phyloP scores from a whole-genome alignment of 129 eudicot genomes.

The Logfia minima region DNA sequence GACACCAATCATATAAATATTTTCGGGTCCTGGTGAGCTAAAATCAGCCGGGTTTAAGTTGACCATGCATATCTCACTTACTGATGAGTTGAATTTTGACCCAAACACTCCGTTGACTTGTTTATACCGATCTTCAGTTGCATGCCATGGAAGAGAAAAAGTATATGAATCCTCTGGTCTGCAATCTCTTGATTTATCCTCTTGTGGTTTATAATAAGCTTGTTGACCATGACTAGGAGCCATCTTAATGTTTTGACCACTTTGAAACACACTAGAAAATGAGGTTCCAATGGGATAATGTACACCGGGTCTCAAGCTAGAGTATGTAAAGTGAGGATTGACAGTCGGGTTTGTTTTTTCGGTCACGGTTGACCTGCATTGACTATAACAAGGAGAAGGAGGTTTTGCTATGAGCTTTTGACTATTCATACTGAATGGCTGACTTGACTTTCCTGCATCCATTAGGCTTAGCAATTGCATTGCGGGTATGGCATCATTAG shows the following conservation, averaged over 20 bases:
- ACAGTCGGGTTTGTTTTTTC: conserved; percentile 24
- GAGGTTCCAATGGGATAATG: conserved; percentile 30
- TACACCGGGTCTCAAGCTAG: conserved; percentile 25
- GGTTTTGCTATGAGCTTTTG: conserved; percentile 37
- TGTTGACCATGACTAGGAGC: conserved; percentile 32
- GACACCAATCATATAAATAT: conserved; percentile 39
- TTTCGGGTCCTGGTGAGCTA: conserved; percentile 59
- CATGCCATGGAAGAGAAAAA: conserved; percentile 24
- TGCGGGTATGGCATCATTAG: conserved; percentile 81
- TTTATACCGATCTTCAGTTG: conserved; percentile 25
- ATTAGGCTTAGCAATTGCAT: conserved; percentile 83
- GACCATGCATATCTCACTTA: conserved; percentile 43
- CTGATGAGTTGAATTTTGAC: conserved; percentile 9
- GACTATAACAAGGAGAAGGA: conserved; percentile 40
- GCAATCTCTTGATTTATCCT: conserved; percentile 35
- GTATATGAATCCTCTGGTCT: conserved; percentile 32
- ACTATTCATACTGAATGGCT: conserved; percentile 29
- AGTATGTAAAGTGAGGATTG: conserved; percentile 28
- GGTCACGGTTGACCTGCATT: conserved; percentile 29
- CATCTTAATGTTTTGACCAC: conserved; percentile 25
- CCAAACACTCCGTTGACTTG: conserved; percentile 18
- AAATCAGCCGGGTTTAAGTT: conserved; percentile 89
- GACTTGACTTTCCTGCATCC: conserved; percentile 51
- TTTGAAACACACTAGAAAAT: conserved; percentile 20
- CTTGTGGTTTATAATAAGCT: conserved; percentile 33